Percentiles rank a stretch among this genome's conserved stretches.
phyloP scores from a whole-genome alignment of 371 early-diverging fungal genomes.

The Mucor plumbeus region DNA sequence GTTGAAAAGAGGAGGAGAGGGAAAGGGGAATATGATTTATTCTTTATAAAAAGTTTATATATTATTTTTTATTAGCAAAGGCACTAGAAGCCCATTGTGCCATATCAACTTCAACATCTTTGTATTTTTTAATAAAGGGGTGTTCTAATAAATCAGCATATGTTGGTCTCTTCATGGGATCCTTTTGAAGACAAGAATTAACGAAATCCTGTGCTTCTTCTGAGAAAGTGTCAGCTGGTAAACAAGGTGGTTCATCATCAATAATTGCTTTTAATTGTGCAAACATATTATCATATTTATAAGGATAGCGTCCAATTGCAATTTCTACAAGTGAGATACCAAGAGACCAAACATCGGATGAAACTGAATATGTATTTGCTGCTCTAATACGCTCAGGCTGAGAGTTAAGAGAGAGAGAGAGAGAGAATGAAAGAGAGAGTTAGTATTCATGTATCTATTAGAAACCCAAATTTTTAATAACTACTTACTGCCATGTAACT shows the following conservation, averaged over 20 bases:
- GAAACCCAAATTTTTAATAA: no score
- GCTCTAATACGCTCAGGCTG: constrained; percentile 82
- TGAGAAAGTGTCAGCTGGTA: constrained; percentile 71
- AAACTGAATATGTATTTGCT: constrained; percentile 72
- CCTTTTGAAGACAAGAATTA: constrained; percentile 77
- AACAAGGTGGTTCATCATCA: constrained; percentile 74
- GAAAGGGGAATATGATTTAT: background rate
- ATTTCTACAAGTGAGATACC: constrained; percentile 94
- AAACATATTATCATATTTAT: constrained; percentile 75
- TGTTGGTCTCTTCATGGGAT: constrained; percentile 72
- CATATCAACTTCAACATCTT: constrained; percentile 78
- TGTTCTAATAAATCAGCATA: constrained; percentile 76
- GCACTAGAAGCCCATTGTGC: constrained; percentile 73
- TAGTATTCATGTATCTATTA: no score
- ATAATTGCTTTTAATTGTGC: constrained; percentile 91
- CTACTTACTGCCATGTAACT: constrained; percentile 89
- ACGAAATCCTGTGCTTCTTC: constrained; percentile 81
- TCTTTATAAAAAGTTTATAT: background rate
- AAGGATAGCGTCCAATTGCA: constrained; percentile 87
- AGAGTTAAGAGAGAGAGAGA: no score
- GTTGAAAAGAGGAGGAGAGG: background rate
- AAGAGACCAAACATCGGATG: constrained; percentile 90
- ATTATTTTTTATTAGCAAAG: constrained; percentile 16
- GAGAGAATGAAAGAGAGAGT: no score
- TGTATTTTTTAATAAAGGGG: constrained; percentile 71